Base-by-base conservation (phyloP, 306 rosid species). In the Fragaria nilgerrensis region DNA sequence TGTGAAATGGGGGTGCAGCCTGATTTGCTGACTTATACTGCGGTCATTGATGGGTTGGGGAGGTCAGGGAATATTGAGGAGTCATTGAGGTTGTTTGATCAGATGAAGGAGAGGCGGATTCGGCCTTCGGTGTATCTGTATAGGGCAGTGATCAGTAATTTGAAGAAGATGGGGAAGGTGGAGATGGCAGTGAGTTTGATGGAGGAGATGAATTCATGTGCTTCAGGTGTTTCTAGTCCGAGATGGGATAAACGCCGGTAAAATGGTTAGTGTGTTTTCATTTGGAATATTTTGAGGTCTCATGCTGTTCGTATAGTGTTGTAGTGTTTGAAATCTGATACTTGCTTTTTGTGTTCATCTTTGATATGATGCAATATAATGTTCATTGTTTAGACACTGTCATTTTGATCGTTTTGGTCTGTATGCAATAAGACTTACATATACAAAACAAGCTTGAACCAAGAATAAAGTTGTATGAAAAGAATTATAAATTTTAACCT, bases 11-110 rank as follows among this genome's bases (percentile, higher is more conserved):
- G 91, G 39, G 83, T 85, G 72, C 73, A 84, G 74, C 91, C 91
- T 39, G 92, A 91, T 88, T 81, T 89, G 90, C 93, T 88, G 77
- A 89, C 93, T 65, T 93, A 91, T 68, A 85, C 89, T 67, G 92
- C 97, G 61, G 47, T 89, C 69, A 91, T 91, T 82, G 89, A 88
- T 75, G 68, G 84, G 77, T 76, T 80, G 50, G 97, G 98, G 25
- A 76, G 93, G 55, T 79, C 90, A 68, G 98, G 97, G 72, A 91
- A 91, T 43, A 68, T 80, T n/a, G 89, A 89, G 83, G 90, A 83
- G 61, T 82, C 97, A 47, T 48, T 89, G 79, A 85, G 78, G 87
- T 84, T 77, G 73, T 90, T 91, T 52, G 70, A 43, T 59, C 88
- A 93, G 82, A 91, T 91, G 97, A 93, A 89, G 84, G 80, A 68